phyloP scores from a whole-genome alignment of 495 filamentous ascomycete species.

The Sphaerosporella brunnea region DNA sequence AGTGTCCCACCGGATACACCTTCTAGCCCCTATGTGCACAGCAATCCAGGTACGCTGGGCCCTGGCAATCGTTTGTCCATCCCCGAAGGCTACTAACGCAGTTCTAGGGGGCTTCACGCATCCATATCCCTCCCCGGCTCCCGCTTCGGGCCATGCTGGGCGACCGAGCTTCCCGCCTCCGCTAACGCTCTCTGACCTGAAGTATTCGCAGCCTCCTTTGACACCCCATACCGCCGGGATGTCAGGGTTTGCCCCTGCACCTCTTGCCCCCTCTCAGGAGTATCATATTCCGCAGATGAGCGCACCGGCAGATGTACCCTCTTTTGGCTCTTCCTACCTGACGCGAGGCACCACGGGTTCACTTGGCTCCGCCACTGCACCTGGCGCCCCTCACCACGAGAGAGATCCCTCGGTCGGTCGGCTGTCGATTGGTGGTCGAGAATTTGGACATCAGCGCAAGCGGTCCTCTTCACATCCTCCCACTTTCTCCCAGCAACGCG shows the following conservation, averaged over 20 bases:
- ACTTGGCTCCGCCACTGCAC: conserved; percentile 16
- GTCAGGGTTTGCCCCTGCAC: conserved; percentile 24
- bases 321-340: conserved; percentile 23
- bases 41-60: conserved; percentile 19
- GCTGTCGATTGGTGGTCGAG: conserved; percentile 17
- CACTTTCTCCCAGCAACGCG: conserved; percentile 23
- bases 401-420: too few relatives aligned
- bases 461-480: conserved; percentile 25
- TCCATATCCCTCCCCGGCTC: conserved; percentile 25
- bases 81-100: conserved; percentile 7
- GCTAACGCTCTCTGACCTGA: conserved; percentile 24
- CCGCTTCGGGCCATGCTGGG: conserved; percentile 19
- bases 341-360: conserved; percentile 14
- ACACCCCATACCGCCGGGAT: conserved; percentile 24
- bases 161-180: conserved; percentile 21
- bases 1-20: conserved; percentile 25
- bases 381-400: conserved; percentile 13
- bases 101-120: conserved; percentile 19
- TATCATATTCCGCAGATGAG: conserved; percentile 27
- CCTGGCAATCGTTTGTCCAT: background rate
- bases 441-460: conserved; percentile 24
- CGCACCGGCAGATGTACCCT: conserved; percentile 22
- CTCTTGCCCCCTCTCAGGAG: conserved; percentile 24
- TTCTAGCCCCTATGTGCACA: conserved; percentile 25
- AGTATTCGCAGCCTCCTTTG: conserved; percentile 25